These are phyloP conservation scores for Populus hybrid DNA, from an alignment of 441 rosid genomes.

Conservation along the genomic window DNA sequence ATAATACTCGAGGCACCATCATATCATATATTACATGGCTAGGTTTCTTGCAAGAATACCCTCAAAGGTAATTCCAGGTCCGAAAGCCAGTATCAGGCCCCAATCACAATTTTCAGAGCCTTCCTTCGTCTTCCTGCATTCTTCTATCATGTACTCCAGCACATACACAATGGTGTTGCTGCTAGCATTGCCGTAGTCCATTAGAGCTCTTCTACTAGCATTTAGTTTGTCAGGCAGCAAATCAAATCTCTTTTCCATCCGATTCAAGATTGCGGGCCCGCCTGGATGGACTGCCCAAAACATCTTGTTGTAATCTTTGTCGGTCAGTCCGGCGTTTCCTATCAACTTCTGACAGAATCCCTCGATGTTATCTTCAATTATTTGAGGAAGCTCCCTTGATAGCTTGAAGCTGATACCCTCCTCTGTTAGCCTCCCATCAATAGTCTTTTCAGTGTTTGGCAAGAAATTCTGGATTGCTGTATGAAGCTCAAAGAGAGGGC, in stretches of 20 bases:
- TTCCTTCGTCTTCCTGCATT: constrained; percentile 43
- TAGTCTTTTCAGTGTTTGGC: constrained; percentile 71
- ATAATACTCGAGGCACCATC: background rate
- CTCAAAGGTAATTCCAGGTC: constrained; percentile 93
- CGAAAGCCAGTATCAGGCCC: constrained; percentile 89
- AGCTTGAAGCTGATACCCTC: constrained; percentile 90
- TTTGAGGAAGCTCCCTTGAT: constrained; percentile 84
- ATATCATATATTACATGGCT: constrained; percentile 29
- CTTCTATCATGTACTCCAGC: constrained; percentile 85
- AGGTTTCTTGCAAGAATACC: constrained; percentile 96
- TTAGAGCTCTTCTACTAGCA: constrained; percentile 79
- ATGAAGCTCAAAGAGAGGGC: constrained; percentile 87
- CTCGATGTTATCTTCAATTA: constrained; percentile 83
- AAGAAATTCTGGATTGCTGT: constrained; percentile 82
- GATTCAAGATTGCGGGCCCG: constrained; percentile 89
- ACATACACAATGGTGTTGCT: constrained; percentile 91
- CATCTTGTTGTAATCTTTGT: constrained; percentile 59
- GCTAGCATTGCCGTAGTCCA: constrained; percentile 94
- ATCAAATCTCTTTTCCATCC: constrained; percentile 70
- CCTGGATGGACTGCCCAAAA: constrained; percentile 99
- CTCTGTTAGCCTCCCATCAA: constrained; percentile 83
- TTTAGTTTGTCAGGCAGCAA: constrained; percentile 67
- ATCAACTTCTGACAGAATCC: constrained; percentile 67
- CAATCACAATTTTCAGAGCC: constrained; percentile 39
- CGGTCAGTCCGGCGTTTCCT: constrained; percentile 35